A percentile compares a stretch with the other conserved stretches of the same genome.
These are phyloP conservation scores for Ceratocystis ficicola DNA, from an alignment of 2,329 filamentous ascomycete genomes.

Conservation along the genomic window DNA sequence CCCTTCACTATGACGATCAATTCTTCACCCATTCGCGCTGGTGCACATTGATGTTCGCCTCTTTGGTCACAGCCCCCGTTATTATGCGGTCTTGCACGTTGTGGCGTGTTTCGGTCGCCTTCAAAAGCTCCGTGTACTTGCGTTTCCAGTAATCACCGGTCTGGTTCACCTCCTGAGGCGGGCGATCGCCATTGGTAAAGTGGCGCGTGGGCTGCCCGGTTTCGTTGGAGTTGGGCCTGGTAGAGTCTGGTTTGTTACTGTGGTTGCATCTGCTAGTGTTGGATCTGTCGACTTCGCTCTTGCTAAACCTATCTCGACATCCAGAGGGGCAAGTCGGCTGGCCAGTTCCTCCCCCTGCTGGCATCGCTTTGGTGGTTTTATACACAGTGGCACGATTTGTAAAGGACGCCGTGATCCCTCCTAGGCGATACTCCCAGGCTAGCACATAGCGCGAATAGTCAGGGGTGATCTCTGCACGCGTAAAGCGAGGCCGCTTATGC, in stretches of 20 bases:
- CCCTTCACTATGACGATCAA: neutral
- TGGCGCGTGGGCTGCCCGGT: neutral
- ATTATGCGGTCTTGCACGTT: conserved; percentile 13
- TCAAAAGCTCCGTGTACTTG: conserved; percentile 19
- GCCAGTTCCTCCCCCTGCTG: neutral
- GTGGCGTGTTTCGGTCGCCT: conserved; percentile 10
- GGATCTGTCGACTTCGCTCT: neutral
- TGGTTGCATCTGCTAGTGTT: neutral
- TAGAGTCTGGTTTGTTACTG: neutral
- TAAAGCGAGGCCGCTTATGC: conserved; percentile 25
- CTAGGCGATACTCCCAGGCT: conserved; percentile 20
- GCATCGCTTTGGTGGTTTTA: neutral
- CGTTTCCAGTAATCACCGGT: conserved; percentile 16
- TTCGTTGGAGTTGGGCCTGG: neutral
- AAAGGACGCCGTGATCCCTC: conserved; percentile 15
- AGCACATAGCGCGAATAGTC: conserved; percentile 18
- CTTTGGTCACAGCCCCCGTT: neutral
- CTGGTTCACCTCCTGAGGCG: conserved; percentile 1
- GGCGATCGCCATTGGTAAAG: conserved; percentile 14
- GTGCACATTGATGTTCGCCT: neutral
- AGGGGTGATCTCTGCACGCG: conserved; percentile 15
- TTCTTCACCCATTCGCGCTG: neutral
- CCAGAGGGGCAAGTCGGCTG: neutral
- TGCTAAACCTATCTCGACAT: neutral
- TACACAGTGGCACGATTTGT: conserved; percentile 18